phyloP scores from a whole-genome alignment of 2,329 filamentous ascomycete species.

The Cladophialophora psammophila region DNA sequence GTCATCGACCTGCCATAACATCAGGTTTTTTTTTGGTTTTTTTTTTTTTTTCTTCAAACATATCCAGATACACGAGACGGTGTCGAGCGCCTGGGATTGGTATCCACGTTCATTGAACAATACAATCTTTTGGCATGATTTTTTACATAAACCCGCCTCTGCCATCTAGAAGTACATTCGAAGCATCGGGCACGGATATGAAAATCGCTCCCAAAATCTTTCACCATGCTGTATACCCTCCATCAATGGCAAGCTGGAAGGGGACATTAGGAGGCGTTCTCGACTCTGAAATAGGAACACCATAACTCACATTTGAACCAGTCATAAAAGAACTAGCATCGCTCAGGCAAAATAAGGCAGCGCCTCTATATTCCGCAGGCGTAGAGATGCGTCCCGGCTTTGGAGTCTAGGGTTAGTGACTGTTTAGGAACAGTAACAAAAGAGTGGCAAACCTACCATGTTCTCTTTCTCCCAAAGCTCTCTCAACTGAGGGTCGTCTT shows the following conservation, averaged over 20 bases:
- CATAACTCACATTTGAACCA: conserved; percentile 45
- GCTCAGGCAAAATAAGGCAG: conserved; percentile 56
- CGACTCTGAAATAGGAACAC: no score
- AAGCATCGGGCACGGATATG: background rate
- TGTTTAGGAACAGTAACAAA: background rate
- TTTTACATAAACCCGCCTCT: no score
- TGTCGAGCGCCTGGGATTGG: no score
- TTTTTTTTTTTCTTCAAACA: no score
- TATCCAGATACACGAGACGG: no score
- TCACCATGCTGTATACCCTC: conserved; percentile 39
- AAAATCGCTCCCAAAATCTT: background rate
- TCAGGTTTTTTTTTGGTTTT: no score
- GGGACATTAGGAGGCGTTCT: background rate
- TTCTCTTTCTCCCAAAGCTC: conserved; percentile 55
- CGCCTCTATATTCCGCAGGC: conserved; percentile 72
- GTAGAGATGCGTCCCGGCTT: conserved; percentile 64
- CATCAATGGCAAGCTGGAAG: conserved; percentile 54
- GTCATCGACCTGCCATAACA: no score
- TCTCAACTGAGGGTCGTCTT: conserved; percentile 70
- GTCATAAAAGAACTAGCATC: conserved; percentile 64
- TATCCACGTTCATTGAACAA: background rate
- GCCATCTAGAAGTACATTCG: no score
- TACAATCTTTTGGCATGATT: background rate
- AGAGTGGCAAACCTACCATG: conserved; percentile 49
- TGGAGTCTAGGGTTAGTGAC: background rate